Percentiles rank a stretch among this genome's conserved stretches.
Evolutionary conservation across 805 yeast genomes (phyloP).

Genomic region (baker's yeast (Saccharomyces cerevisiae)): DNA sequence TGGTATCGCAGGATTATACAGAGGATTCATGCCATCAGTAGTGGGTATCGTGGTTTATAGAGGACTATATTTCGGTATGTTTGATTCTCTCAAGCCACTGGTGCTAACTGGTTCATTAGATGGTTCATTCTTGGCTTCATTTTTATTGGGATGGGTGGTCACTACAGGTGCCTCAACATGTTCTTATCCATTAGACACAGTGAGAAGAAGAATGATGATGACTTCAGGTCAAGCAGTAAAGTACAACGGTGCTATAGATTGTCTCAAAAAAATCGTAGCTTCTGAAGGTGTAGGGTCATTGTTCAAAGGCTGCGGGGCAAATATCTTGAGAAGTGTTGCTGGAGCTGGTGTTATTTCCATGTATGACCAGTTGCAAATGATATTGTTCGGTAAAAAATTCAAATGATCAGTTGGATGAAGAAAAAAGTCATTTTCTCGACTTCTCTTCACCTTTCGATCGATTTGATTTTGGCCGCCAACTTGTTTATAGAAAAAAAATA

Average conservation of each 20-base stretch:
- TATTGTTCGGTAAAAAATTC: conserved; percentile 88
- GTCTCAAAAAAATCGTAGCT: conserved; percentile 77
- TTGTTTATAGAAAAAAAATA: not conserved
- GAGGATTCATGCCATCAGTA: conserved; percentile 96
- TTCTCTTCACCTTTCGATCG: not conserved
- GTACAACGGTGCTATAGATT: conserved; percentile 86
- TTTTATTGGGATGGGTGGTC: conserved; percentile 90
- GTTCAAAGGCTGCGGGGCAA: conserved; percentile 97
- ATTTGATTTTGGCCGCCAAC: not conserved
- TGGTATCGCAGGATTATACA: conserved; percentile 93
- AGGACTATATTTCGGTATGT: conserved; percentile 94
- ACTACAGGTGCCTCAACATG: conserved; percentile 95
- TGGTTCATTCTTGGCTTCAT: conserved; percentile 85
- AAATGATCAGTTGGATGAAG: conserved; percentile 31
- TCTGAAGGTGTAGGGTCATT: conserved; percentile 82
- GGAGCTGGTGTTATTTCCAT: conserved; percentile 96
- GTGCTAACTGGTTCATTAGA: conserved; percentile 82
- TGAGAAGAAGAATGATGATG: conserved; percentile 99
- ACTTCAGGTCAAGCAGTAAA: conserved; percentile 94
- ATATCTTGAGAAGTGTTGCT: conserved; percentile 97
- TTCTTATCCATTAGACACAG: conserved; percentile 94
- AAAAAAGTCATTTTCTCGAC: not conserved
- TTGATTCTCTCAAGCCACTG: conserved; percentile 89
- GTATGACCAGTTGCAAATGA: conserved; percentile 89
- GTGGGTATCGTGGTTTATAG: conserved; percentile 92